phyloP scores from a whole-genome alignment of 768 basidiomycete species.

The Russula sp. region DNA sequence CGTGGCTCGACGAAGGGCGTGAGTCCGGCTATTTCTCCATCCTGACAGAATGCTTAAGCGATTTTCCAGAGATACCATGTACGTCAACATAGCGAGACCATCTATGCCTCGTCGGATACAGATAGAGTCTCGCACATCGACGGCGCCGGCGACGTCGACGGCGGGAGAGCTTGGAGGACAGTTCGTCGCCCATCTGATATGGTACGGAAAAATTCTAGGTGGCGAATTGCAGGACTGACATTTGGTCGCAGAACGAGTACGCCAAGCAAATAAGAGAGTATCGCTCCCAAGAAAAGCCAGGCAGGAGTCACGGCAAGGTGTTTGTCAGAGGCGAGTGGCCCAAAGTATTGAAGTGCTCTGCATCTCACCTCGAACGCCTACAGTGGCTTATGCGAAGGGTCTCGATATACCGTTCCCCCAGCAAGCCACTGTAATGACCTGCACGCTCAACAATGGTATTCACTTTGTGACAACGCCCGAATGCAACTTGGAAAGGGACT shows the following conservation, averaged over 20 bases:
- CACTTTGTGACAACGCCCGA: conserved; percentile 92
- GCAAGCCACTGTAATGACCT: conserved; percentile 69
- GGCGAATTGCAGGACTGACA: not conserved
- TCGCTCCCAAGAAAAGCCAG: conserved; percentile 65
- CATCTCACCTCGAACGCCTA: conserved; percentile 2
- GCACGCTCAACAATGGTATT: conserved; percentile 93
- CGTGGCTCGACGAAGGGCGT: conserved; percentile 43
- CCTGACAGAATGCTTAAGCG: conserved; percentile 7
- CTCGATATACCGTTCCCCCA: conserved; percentile 73
- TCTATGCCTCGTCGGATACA: conserved; percentile 66
- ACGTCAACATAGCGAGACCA: conserved; percentile 66
- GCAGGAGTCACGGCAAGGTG: conserved; percentile 85
- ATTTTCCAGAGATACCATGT: conserved; percentile 68
- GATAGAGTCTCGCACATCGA: conserved; percentile 67
- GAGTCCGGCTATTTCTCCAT: conserved; percentile 25
- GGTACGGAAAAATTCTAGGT: conserved; percentile 41
- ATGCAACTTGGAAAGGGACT: conserved; percentile 49
- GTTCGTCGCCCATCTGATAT: conserved; percentile 91
- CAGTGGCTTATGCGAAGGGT: conserved; percentile 72
- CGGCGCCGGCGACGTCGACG: conserved; percentile 76
- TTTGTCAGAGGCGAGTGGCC: conserved; percentile 75
- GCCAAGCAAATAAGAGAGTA: conserved; percentile 84
- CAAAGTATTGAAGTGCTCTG: not conserved
- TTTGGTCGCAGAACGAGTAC: conserved; percentile 72
- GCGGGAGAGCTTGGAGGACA: conserved; percentile 79